Conservation (phyloP, 2,329 filamentous ascomycete species). For the Sporothrix schenckii region DNA sequence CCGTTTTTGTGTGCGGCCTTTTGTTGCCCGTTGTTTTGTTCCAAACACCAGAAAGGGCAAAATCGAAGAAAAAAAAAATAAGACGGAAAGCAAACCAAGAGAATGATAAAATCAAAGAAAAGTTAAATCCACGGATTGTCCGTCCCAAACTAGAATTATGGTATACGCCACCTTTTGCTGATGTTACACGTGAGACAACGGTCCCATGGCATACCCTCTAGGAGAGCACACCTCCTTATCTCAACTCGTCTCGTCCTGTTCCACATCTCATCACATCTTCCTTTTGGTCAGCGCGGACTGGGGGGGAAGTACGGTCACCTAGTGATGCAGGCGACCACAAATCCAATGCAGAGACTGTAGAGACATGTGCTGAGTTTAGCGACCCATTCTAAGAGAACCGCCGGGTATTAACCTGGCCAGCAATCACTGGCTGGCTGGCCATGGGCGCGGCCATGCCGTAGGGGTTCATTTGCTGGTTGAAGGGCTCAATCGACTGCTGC, state of each 20-base stretch:
- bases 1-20: constrained; percentile 25
- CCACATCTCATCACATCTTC: not conserved
- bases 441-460: constrained; percentile 61
- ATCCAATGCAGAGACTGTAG: no score
- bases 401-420: constrained; percentile 57
- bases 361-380: no score
- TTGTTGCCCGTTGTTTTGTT: constrained; percentile 21
- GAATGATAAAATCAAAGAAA: not conserved
- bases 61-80: not conserved
- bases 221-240: not conserved
- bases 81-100: not conserved
- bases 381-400: constrained; percentile 55
- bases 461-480: constrained; percentile 60
- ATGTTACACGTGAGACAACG: constrained; percentile 14
- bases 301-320: no score
- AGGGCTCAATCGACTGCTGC: constrained; percentile 57
- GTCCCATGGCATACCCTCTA: not conserved
- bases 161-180: constrained; percentile 21
- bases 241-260: not conserved
- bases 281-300: not conserved
- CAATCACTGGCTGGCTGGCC: constrained; percentile 57
- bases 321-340: no score
- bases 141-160: constrained; percentile 5
- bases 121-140: not conserved
- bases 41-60: constrained; percentile 27